Conservation (phyloP, 352 stramenopile genomes). For the Pythium chondricola region DNA sequence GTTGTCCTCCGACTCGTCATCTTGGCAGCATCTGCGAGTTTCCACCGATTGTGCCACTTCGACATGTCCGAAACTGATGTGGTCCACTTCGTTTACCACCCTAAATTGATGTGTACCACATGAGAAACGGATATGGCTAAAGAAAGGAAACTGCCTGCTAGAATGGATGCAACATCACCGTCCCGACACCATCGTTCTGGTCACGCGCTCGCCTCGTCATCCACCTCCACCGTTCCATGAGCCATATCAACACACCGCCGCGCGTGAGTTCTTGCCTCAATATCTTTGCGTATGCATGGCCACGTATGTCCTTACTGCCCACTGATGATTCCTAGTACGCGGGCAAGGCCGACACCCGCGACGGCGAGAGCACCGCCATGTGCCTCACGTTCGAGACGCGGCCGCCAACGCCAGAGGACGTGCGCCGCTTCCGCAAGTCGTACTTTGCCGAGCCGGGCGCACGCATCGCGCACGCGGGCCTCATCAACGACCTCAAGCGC, state of each 20-base stretch:
- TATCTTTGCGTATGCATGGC: too few relatives aligned
- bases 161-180: too few relatives aligned
- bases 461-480: constrained; percentile 66
- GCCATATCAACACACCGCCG: constrained; percentile 13
- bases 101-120: neutral
- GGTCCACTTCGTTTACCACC: too few relatives aligned
- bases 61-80: too few relatives aligned
- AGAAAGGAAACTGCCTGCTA: neutral
- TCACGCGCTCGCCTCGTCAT: too few relatives aligned
- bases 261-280: constrained; percentile 9
- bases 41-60: too few relatives aligned
- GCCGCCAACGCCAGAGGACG: constrained; percentile 59
- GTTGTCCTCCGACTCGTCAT: too few relatives aligned
- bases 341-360: constrained; percentile 27
- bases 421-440: constrained; percentile 75
- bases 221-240: too few relatives aligned
- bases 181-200: too few relatives aligned
- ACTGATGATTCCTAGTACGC: constrained; percentile 35
- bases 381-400: constrained; percentile 60
- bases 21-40: too few relatives aligned
- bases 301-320: too few relatives aligned
- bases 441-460: constrained; percentile 75
- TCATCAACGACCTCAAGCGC: constrained; percentile 73
- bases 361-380: constrained; percentile 33
- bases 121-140: neutral